Conservation (phyloP, 345 rosid species). For the Hibiscus syriacus region DNA sequence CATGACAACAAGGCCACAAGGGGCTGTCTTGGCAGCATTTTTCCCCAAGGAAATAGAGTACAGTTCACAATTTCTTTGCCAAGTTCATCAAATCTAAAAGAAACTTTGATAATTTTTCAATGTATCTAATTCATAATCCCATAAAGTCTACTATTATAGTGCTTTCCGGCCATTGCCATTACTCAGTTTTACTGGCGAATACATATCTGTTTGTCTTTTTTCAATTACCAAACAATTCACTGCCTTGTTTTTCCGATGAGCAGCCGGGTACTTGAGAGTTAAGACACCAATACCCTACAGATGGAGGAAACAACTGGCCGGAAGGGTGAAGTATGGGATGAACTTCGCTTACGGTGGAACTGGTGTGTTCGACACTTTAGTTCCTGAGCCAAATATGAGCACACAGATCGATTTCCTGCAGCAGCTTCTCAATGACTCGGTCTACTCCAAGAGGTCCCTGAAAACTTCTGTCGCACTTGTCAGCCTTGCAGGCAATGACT, state of each 20-base stretch:
- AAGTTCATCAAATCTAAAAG: too few species aligned
- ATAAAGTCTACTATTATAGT: too few species aligned
- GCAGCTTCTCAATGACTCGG: constrained; percentile 23
- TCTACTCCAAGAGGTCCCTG: constrained; percentile 31
- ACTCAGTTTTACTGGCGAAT: too few species aligned
- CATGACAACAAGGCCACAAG: too few species aligned
- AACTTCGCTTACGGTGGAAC: constrained; percentile 84
- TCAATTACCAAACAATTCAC: background rate
- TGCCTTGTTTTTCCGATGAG: too few species aligned
- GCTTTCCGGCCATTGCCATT: too few species aligned
- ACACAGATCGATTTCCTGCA: constrained; percentile 57
- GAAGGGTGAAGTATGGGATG: constrained; percentile 42
- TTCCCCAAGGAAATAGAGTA: too few species aligned
- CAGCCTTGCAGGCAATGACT: constrained; percentile 72
- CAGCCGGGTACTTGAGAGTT: constrained; percentile 53
- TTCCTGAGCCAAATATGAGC: constrained; percentile 55
- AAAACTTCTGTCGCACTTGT: constrained; percentile 45
- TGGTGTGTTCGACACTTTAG: constrained; percentile 54
- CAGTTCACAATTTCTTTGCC: too few species aligned
- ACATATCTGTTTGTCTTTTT: too few species aligned
- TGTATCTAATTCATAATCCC: too few species aligned
- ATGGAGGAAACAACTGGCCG: constrained; percentile 25
- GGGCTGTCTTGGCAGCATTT: too few species aligned
- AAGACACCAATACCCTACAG: constrained; percentile 64
- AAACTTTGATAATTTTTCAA: too few species aligned